Conservation (phyloP, 1,284 basidiomycete genomes). For the Apiotrichum brassicae region DNA sequence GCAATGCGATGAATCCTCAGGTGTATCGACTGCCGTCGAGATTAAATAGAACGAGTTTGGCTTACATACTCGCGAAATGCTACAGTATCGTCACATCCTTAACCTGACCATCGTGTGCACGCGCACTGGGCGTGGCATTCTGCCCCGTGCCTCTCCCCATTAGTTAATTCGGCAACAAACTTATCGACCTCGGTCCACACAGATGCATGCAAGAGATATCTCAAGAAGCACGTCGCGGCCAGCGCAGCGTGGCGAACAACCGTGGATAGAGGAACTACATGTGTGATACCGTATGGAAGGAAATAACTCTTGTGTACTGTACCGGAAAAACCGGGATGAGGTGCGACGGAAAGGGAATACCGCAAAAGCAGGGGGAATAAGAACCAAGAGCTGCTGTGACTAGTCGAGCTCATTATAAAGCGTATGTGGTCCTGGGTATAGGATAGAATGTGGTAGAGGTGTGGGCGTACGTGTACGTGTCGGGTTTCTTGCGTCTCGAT, state of each 20-base stretch:
- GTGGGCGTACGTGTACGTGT: not conserved
- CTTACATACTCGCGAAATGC: too few relatives aligned
- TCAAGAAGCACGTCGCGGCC: slow-evolving; percentile 3
- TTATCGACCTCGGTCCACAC: not conserved
- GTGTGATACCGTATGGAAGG: not conserved
- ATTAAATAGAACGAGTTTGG: not conserved
- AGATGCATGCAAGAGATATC: slow-evolving; percentile 5
- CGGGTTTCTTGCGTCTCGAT: not conserved
- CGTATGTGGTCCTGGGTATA: not conserved
- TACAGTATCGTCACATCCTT: too few relatives aligned
- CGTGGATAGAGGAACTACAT: not conserved
- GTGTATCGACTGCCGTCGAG: not conserved
- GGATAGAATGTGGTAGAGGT: not conserved
- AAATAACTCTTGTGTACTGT: not conserved
- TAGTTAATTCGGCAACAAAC: too few relatives aligned
- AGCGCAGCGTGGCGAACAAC: slow-evolving; percentile 1
- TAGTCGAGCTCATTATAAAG: not conserved
- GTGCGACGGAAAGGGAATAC: not conserved
- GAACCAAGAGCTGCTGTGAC: not conserved
- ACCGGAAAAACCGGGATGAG: not conserved
- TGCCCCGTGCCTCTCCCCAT: too few relatives aligned
- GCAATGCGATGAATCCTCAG: not conserved
- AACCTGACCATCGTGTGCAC: too few relatives aligned
- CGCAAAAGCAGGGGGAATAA: not conserved
- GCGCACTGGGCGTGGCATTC: too few relatives aligned